Conservation (phyloP, 495 filamentous ascomycete genomes). For the Parmelia sp. region DNA sequence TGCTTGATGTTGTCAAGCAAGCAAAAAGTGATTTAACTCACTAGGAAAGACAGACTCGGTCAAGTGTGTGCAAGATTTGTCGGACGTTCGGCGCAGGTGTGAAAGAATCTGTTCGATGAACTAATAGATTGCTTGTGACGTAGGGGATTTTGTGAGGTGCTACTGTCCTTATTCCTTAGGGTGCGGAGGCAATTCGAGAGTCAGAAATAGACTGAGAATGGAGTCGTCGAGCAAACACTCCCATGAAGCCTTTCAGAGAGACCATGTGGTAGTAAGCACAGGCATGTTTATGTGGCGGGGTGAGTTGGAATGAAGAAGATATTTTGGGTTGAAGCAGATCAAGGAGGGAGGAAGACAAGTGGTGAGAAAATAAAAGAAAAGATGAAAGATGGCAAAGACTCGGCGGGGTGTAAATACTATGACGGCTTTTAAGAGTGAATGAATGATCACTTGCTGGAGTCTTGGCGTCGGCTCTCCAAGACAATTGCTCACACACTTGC, state of each 20-base stretch:
- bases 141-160: not conserved
- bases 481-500: too few species aligned
- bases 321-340: not conserved
- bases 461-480: not conserved
- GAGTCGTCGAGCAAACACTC: too few species aligned
- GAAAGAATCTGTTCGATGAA: too few species aligned
- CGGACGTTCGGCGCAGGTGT: too few species aligned
- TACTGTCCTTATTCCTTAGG: too few species aligned
- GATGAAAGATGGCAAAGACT: not conserved
- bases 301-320: not conserved
- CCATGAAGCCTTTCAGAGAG: not conserved
- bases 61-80: too few species aligned
- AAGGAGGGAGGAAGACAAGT: not conserved
- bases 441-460: not conserved
- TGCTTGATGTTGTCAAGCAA: too few species aligned
- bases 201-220: too few species aligned
- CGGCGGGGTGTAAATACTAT: not conserved
- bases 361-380: not conserved
- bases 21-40: too few species aligned
- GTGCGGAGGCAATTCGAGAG: too few species aligned
- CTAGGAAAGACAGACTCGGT: too few species aligned
- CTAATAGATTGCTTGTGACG: not conserved
- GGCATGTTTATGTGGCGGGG: not conserved
- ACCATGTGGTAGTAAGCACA: not conserved
- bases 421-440: not conserved